Evolutionary conservation across 2,329 filamentous ascomycete species (phyloP).

Genomic region (Colletotrichum spaethianum): DNA sequence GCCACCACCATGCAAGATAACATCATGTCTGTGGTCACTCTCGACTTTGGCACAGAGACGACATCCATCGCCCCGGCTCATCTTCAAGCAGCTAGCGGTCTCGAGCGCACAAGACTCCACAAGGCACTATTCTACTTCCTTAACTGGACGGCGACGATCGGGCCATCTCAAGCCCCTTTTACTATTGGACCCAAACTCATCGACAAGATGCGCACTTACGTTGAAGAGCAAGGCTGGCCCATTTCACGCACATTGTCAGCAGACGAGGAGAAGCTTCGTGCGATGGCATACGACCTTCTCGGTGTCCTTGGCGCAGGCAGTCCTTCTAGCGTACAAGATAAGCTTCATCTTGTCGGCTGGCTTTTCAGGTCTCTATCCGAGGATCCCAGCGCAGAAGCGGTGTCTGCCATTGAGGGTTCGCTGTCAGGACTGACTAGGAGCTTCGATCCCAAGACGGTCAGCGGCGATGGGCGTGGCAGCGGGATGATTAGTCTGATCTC

Average conservation of each 20-base stretch:
- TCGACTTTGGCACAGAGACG: constrained; percentile 61
- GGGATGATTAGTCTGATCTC: constrained; percentile 53
- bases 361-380: constrained; percentile 87
- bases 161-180: constrained; percentile 70
- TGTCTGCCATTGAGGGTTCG: constrained; percentile 90
- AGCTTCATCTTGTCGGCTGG: constrained; percentile 75
- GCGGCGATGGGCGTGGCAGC: constrained; percentile 44
- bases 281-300: constrained; percentile 91
- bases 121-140: constrained; percentile 88
- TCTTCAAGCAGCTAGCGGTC: constrained; percentile 63
- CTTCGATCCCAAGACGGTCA: constrained; percentile 54
- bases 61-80: constrained; percentile 42
- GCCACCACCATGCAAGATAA: constrained; percentile 79
- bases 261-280: constrained; percentile 71
- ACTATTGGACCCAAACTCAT: constrained; percentile 79
- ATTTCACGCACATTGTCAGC: constrained; percentile 69
- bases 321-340: constrained; percentile 66
- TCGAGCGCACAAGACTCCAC: constrained; percentile 85
- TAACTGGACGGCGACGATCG: constrained; percentile 87
- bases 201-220: constrained; percentile 78
- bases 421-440: constrained; percentile 78
- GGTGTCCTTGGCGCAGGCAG: constrained; percentile 82
- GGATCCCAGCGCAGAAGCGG: constrained; percentile 81
- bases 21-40: constrained; percentile 79
- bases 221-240: constrained; percentile 89